phyloP scores from a whole-genome alignment of 495 filamentous ascomycete species.

The Hypoxylon perforatum region DNA sequence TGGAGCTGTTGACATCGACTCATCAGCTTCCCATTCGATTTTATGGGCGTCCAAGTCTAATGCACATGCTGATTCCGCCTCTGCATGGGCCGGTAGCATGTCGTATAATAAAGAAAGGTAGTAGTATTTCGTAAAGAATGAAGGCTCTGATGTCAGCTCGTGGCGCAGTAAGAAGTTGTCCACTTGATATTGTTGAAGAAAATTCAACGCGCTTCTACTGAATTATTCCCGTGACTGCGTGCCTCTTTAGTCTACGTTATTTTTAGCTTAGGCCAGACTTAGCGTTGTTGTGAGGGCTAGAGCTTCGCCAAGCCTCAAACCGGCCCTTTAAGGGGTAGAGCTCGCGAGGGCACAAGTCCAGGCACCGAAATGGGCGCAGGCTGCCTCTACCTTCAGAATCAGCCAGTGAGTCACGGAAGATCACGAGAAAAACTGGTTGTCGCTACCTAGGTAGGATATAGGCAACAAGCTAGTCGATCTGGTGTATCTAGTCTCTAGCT shows the following conservation, averaged over 20 bases:
- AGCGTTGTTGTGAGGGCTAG: conserved; percentile 2
- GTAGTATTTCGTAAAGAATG: too few species aligned
- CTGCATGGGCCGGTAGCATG: too few species aligned
- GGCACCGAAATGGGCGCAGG: background rate
- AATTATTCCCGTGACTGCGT: background rate
- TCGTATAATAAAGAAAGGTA: too few species aligned
- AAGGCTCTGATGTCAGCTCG: background rate
- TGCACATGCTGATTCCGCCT: too few species aligned
- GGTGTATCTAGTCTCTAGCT: background rate
- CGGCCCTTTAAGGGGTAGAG: background rate
- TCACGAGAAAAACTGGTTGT: background rate
- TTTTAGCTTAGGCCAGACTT: background rate
- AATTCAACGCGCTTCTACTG: background rate
- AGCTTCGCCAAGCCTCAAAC: background rate
- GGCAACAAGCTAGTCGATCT: background rate
- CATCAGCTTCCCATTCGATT: too few species aligned
- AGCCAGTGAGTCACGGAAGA: background rate
- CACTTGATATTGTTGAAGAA: background rate
- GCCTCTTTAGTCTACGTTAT: background rate
- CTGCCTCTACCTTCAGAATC: background rate
- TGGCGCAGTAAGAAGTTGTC: background rate
- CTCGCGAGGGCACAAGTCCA: background rate
- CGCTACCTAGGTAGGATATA: too few species aligned
- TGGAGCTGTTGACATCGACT: too few species aligned
- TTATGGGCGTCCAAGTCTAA: too few species aligned